Base-by-base conservation (phyloP, 2,329 filamentous ascomycete species). In the Paracamarosporium sp. region DNA sequence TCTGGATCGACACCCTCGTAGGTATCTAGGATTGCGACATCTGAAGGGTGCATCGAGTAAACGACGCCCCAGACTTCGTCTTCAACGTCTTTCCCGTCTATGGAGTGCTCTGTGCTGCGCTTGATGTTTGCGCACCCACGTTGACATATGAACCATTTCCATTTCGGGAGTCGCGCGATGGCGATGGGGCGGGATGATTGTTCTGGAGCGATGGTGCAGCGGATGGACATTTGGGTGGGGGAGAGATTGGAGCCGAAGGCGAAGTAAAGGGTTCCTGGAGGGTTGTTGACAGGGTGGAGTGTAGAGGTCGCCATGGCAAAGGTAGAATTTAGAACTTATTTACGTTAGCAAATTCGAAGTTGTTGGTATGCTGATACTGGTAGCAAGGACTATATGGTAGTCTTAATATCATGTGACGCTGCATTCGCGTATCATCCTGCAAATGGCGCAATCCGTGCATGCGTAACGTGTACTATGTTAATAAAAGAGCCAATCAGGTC, bases 171-270 rank as follows among this genome's bases (percentile, higher is more conserved):
- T 24, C 52, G 31, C 4, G 52, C 52, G 43, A 55, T 48, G 33
- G 43, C 43, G 30, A 48, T 22, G 24, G 52, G 43, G 30, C 8
- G 12, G 17, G 52, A 55, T 12, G 52, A 55, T 4, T 38, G 36
- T 15, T 8, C 9, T 4, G 43, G 52, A 6, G 43, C 11, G n/a
- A 25, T 30, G 27, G 33, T 41, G 27, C 52, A 55, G 33, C 52
- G 52, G 31, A 55, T 4, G 22, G 20, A 36, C 43, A 55, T 43
- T 48, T 50, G 44, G 31, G 52, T 55, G 11, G 44, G 44, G 20
- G 43, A 55, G n/a, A 55, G 33, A 20, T 55, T 50, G 31, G 43
- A 40, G 24, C 52, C 52, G 43, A 36, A 55, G n/a, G 52, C 52
- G 45, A 55, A 55, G 35, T 55, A 55, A 33, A 48, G 35, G 11